Base-by-base conservation (phyloP, 2,329 filamentous ascomycete species). In the Conoideocrella luteorostrata region DNA sequence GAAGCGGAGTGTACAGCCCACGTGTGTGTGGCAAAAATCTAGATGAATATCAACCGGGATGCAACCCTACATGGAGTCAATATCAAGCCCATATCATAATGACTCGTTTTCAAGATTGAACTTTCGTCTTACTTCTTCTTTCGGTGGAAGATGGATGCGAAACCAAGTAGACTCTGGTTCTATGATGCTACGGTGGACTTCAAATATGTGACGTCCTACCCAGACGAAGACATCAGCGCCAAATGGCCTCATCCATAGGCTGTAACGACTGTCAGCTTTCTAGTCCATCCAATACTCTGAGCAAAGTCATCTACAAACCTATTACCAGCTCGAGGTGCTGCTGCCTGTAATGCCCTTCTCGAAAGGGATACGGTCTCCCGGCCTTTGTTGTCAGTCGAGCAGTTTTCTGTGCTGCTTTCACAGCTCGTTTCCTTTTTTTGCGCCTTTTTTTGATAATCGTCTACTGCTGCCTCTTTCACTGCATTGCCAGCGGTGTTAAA, bases 181-280 rank as follows among this genome's bases (percentile, higher is more conserved):
- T 20, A 67, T 47, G 39, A 67, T 55, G 29, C 59, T 55, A 30
- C 64, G 64, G 46, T 67, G 64, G n/a, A 63, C 50, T 47, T 49
- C 41, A 43, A 60, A 59, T 28, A 46, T 46, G 43, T 49, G 45
- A 4, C 34, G 43, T 13, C 53, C 55, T 12, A 52, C 51, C 18
- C 50, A 47, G 41, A 64, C 50, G 28, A 58, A 46, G 35, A 65
- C 52, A 47, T 65, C 63, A 13, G 62, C 56, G 11, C 60, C 59
- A 47, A 62, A 53, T 2, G 61, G 60, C 11, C 49, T 50, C 21
- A 46, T 48, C 60, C 61, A 65, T 35, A 63, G 53, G 37, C 61
- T 64, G 18, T 18, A 12, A n/a, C 5, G 15, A 9, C 7, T 4
- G 34, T 42, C 4, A 34, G 40, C 17, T 21, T n/a, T 20, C 12